Percentiles rank a stretch among this genome's conserved stretches.
Evolutionary conservation across 345 rosid species (phyloP).

Genomic region (Arabidopsis suecica): DNA sequence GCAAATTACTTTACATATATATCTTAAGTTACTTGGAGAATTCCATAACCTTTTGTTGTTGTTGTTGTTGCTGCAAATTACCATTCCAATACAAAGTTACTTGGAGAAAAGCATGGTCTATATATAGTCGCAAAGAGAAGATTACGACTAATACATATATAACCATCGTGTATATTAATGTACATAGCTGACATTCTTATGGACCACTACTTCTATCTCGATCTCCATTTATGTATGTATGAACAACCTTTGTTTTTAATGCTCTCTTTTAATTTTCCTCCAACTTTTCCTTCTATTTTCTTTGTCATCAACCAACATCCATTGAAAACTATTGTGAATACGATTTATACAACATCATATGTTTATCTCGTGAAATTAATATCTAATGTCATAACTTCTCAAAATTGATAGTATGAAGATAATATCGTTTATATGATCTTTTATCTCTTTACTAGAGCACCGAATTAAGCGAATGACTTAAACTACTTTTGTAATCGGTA

Average conservation of each 20-base stretch:
- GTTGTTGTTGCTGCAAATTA: too few relatives aligned
- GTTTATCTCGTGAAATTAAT: conserved; percentile 3
- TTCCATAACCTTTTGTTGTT: too few relatives aligned
- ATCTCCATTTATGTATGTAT: conserved; percentile 34
- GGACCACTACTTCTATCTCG: conserved; percentile 39
- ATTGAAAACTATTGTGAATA: background rate
- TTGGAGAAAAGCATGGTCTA: background rate
- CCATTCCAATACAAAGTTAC: background rate
- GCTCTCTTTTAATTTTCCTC: conserved; percentile 41
- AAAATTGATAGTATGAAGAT: background rate
- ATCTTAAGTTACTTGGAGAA: too few relatives aligned
- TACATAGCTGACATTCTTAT: conserved; percentile 35
- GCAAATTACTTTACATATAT: too few relatives aligned
- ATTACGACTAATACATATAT: conserved; percentile 2
- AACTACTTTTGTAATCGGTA: background rate
- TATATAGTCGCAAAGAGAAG: background rate
- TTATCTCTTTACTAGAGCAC: background rate
- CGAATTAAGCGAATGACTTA: background rate
- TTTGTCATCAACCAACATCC: conserved; percentile 23
- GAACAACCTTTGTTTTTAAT: conserved; percentile 41
- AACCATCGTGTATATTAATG: background rate
- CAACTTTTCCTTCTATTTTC: conserved; percentile 23
- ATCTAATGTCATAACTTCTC: background rate
- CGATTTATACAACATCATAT: background rate
- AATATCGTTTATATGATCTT: background rate